Base-by-base conservation (phyloP, 2,329 filamentous ascomycete species). In the Paracorniculantispora psalliotae region DNA sequence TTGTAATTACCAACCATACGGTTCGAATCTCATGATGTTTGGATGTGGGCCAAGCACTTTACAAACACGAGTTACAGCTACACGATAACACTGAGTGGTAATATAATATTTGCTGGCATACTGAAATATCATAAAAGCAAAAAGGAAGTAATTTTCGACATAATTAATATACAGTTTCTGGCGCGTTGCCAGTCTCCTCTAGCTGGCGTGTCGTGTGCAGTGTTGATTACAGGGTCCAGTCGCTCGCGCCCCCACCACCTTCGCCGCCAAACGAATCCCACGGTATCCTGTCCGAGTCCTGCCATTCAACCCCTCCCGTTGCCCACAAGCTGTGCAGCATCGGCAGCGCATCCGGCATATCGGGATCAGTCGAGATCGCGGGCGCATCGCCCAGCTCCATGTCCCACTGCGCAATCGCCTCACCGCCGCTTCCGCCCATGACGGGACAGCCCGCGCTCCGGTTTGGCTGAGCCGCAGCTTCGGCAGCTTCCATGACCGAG, bases 251-350 rank as follows among this genome's bases (percentile, higher is more conserved):
- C 23, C 33, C 46, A 43, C 37, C 46, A 17, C 28, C 4, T 28
- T 41, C 6, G 4, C 47, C 35, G 12, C 35, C 46, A 30, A 57
- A 57, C 35, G 35, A 23, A 21, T 57, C 35, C 44, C 33, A 57
- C 25, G 33, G 23, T 26, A 50, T 30, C 26, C 41, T 50, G 44
- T 43, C 48, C 53, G 33, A 1, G 19, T 59, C 51, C n/a, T 52
- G 46, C 57, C 50, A 59, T 37, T 17, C 41, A 23, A 59, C 13
- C 6, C 49, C 35, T 2, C n/a, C 51, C 3, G 57, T 55, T 23
- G 43, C 21, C 57, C 50, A 59, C 35, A 59, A 33, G 4, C 43
- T 23, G 17, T 55, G 57, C 25, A 59, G 33, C 50, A 59, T 25
- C 9, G 50, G 57, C 25, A 59, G 33, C 30, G 48, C 39, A 35